Evolutionary conservation across 768 basidiomycete genomes (phyloP).

Genomic region (Tulasnella sp.): DNA sequence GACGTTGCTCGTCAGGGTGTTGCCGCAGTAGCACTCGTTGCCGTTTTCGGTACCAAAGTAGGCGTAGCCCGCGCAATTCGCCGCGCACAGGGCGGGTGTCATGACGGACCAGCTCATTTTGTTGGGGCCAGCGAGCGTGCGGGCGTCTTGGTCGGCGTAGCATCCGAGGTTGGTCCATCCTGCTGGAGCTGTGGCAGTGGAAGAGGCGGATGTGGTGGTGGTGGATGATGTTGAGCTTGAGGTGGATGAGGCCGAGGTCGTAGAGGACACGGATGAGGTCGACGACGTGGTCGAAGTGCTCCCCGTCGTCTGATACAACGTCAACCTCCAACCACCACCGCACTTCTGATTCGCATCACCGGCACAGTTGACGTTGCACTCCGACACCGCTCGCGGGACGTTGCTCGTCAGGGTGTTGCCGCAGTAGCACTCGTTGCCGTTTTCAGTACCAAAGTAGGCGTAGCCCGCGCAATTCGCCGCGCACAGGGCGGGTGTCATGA

Average conservation of each 20-base stretch:
- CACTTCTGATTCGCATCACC: slow-evolving; percentile 27
- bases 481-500: slow-evolving; percentile 19
- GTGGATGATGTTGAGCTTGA: not conserved
- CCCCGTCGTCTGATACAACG: slow-evolving; percentile 5
- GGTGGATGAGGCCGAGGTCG: not conserved
- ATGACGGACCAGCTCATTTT: not conserved
- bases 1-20: not conserved
- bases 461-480: slow-evolving; percentile 17
- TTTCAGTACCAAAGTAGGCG: slow-evolving; percentile 19
- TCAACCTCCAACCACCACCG: slow-evolving; percentile 21
- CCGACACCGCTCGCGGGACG: not conserved
- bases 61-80: slow-evolving; percentile 15
- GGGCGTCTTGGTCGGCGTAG: slow-evolving; percentile 17
- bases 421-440: slow-evolving; percentile 25
- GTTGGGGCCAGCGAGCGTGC: slow-evolving; percentile 14
- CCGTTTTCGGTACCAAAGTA: slow-evolving; percentile 23
- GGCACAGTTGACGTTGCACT: slow-evolving; percentile 24
- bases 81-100: slow-evolving; percentile 12
- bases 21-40: slow-evolving; percentile 29
- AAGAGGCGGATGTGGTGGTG: slow-evolving; percentile 16
- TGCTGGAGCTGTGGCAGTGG: slow-evolving; percentile 3
- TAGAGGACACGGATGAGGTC: not conserved
- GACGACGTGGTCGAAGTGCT: not conserved
- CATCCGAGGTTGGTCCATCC: slow-evolving; percentile 24
- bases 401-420: slow-evolving; percentile 3